Evolutionary conservation across 2,329 filamentous ascomycete species (phyloP).

Genomic region (Fusarium buharicum): DNA sequence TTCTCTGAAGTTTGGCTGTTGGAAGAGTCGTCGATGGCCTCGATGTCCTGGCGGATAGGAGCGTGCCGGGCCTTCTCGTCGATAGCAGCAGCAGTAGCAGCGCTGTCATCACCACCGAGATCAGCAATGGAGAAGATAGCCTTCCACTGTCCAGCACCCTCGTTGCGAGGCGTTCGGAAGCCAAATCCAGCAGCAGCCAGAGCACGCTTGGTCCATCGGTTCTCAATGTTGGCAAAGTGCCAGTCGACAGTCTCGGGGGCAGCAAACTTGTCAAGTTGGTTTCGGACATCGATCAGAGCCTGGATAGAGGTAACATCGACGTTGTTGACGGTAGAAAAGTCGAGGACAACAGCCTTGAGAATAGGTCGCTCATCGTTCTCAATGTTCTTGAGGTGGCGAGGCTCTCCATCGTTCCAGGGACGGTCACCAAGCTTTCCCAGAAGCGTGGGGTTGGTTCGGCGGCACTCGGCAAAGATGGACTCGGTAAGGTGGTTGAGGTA

Average conservation of each 20-base stretch:
- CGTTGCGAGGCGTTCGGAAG: slow-evolving; percentile 48
- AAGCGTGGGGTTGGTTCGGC: slow-evolving; percentile 56
- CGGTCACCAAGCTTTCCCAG: slow-evolving; percentile 63
- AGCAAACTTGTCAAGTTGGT: slow-evolving; percentile 63
- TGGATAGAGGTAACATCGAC: slow-evolving; percentile 67
- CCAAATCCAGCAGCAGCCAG: slow-evolving; percentile 66
- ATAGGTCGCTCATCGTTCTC: slow-evolving; percentile 57
- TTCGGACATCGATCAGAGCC: slow-evolving; percentile 63
- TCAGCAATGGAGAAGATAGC: slow-evolving; percentile 95
- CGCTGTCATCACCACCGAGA: slow-evolving; percentile 76
- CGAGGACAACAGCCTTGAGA: slow-evolving; percentile 65
- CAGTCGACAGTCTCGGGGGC: slow-evolving; percentile 58
- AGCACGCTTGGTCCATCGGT: slow-evolving; percentile 67
- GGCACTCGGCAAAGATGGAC: slow-evolving; percentile 58
- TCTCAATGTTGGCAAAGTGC: slow-evolving; percentile 64
- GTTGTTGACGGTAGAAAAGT: slow-evolving; percentile 65
- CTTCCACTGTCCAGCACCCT: slow-evolving; percentile 59
- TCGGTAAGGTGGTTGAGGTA: slow-evolving; percentile 62
- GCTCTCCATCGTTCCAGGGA: slow-evolving; percentile 67
- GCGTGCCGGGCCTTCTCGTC: slow-evolving; percentile 64
- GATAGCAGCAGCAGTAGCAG: slow-evolving; percentile 62
- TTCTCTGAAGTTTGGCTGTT: slow-evolving; percentile 44
- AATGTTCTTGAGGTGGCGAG: slow-evolving; percentile 48
- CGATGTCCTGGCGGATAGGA: slow-evolving; percentile 44
- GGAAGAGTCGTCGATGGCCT: slow-evolving; percentile 41